Percentiles rank a stretch among this genome's conserved stretches.
phyloP scores from a whole-genome alignment of 306 rosid species.

The Vigna angularis region DNA sequence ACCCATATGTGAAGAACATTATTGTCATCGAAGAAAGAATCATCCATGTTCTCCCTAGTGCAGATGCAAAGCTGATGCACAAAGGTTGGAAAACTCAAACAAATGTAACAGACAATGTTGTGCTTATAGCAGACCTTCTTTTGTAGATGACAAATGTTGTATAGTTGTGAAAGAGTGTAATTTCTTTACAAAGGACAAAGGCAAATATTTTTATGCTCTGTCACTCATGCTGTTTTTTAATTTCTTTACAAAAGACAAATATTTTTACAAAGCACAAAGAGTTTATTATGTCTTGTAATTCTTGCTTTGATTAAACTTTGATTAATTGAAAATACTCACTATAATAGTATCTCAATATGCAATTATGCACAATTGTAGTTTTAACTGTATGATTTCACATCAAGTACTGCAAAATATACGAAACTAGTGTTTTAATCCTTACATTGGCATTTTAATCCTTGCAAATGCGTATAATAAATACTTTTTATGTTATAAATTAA shows the following conservation, averaged over 20 bases:
- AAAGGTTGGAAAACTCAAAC: constrained; percentile 41
- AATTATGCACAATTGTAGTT: not conserved
- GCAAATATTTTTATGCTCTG: not conserved
- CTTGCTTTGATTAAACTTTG: not conserved
- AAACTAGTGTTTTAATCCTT: not conserved
- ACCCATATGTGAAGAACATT: constrained; percentile 9
- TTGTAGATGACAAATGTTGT: constrained; percentile 22
- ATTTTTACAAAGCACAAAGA: no score
- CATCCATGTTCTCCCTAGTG: not conserved
- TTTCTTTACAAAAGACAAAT: no score
- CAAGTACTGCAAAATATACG: not conserved
- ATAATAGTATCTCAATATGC: not conserved
- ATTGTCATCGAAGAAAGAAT: constrained; percentile 26
- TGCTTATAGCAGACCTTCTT: constrained; percentile 11
- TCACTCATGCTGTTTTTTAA: not conserved
- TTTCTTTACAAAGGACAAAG: constrained; percentile 34
- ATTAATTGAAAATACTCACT: constrained; percentile 17
- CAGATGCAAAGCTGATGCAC: constrained; percentile 43
- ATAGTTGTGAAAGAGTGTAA: constrained; percentile 32
- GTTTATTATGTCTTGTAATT: not conserved
- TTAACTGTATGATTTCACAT: not conserved
- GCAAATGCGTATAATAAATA: not conserved
- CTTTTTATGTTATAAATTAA: not conserved
- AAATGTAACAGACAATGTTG: constrained; percentile 5
- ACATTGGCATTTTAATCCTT: not conserved